Conservation (phyloP, 805 yeast genomes). For the Metschnikowia koreensis region DNA sequence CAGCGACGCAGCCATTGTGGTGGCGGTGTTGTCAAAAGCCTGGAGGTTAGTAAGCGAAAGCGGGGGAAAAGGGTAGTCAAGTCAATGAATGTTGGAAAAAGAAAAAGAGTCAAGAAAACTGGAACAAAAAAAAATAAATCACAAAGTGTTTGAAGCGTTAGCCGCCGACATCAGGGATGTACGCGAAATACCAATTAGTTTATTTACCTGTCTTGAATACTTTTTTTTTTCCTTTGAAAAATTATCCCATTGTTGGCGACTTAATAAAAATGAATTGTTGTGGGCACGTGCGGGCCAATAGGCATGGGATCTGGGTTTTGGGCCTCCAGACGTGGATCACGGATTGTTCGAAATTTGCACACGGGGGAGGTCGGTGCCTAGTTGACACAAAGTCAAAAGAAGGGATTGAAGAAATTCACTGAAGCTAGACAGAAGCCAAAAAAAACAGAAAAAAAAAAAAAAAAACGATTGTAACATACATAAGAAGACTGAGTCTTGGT, state of each 20-base stretch:
- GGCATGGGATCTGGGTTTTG: neutral
- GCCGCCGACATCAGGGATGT: no score
- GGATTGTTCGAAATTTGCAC: neutral
- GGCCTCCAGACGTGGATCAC: neutral
- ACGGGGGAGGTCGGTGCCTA: neutral
- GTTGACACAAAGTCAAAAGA: neutral
- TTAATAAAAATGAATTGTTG: neutral
- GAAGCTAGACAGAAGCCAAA: no score
- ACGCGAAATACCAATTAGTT: no score
- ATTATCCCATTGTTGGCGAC: no score
- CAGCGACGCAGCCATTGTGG: constrained; percentile 93
- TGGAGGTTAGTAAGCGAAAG: constrained; percentile 24
- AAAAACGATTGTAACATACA: constrained; percentile 39
- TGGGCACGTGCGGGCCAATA: neutral
- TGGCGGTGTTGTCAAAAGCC: constrained; percentile 93
- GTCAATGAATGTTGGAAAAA: neutral
- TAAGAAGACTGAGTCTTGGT: constrained; percentile 69
- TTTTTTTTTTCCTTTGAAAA: no score
- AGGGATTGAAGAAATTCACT: neutral
- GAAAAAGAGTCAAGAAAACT: neutral
- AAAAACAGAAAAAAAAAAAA: no score
- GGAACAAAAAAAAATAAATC: no score
- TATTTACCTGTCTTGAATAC: no score
- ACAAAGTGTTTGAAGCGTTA: no score
- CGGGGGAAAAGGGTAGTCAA: neutral